Conservation (phyloP, 768 basidiomycete genomes). For the Pleurotus ostreatus region DNA sequence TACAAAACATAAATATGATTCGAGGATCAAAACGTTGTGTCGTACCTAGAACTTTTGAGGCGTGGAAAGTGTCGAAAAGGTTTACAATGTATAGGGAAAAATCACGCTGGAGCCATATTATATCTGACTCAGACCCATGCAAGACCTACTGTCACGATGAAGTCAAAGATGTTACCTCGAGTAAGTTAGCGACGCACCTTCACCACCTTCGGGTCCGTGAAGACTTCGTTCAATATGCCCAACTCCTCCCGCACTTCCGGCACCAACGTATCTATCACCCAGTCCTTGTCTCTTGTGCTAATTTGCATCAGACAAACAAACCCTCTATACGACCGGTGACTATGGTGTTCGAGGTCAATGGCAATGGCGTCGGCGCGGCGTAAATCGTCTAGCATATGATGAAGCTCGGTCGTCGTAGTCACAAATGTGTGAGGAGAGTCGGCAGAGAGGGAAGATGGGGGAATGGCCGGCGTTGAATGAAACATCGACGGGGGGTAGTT, state of each 20-base stretch:
- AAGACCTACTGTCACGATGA: constrained; percentile 54
- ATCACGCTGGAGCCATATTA: constrained; percentile 95
- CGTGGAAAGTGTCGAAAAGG: constrained; percentile 97
- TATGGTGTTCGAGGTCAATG: constrained; percentile 93
- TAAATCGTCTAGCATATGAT: constrained; percentile 65
- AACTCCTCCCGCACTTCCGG: constrained; percentile 63
- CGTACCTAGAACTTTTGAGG: constrained; percentile 77
- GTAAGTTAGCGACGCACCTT: constrained; percentile 52
- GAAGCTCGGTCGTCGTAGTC: constrained; percentile 49
- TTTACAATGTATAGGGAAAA: constrained; percentile 93
- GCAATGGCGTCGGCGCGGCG: constrained; percentile 73
- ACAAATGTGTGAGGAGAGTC: constrained; percentile 71
- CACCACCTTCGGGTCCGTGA: constrained; percentile 79
- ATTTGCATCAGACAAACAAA: constrained; percentile 94
- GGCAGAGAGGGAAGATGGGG: constrained; percentile 53
- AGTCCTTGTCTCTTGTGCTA: constrained; percentile 80
- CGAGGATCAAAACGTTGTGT: not conserved
- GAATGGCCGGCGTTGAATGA: constrained; percentile 40
- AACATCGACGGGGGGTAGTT: constrained; percentile 71
- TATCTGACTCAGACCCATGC: constrained; percentile 92
- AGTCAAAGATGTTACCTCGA: not conserved
- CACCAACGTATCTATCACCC: constrained; percentile 77
- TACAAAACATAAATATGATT: constrained; percentile 20
- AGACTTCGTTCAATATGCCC: constrained; percentile 73
- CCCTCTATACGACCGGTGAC: constrained; percentile 77